These are phyloP conservation scores for Ogataea nakhonphanomensis DNA, from an alignment of 805 yeast species.

Conservation along the genomic window DNA sequence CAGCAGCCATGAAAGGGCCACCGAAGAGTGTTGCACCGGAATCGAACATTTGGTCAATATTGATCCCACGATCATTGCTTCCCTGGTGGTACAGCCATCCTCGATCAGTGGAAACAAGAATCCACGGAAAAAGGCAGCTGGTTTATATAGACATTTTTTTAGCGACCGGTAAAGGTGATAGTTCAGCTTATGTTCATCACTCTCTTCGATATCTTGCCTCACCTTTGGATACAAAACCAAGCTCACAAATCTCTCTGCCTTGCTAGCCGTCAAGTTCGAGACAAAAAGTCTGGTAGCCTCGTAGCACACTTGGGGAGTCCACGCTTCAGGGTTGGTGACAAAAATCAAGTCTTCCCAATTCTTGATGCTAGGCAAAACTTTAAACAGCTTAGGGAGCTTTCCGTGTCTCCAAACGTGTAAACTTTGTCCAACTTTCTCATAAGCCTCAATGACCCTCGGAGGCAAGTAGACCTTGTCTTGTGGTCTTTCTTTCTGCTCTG, in stretches of 20 bases:
- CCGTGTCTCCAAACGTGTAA: slow-evolving; percentile 91
- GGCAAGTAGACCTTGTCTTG: slow-evolving; percentile 82
- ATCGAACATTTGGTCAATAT: slow-evolving; percentile 84
- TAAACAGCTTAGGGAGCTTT: slow-evolving; percentile 92
- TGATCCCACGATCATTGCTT: slow-evolving; percentile 93
- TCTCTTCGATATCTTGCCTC: slow-evolving; percentile 65
- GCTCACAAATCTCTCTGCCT: slow-evolving; percentile 81
- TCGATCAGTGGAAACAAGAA: slow-evolving; percentile 88
- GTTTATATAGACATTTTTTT: slow-evolving; percentile 91
- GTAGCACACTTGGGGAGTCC: slow-evolving; percentile 94
- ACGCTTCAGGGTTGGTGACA: slow-evolving; percentile 85
- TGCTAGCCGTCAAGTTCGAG: slow-evolving; percentile 80
- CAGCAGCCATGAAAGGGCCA: slow-evolving; percentile 82
- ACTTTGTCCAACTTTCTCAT: slow-evolving; percentile 85
- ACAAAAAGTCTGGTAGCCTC: slow-evolving; percentile 95
- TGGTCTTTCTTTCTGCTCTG: slow-evolving; percentile 36
- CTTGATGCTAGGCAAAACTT: slow-evolving; percentile 85
- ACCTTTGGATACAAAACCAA: slow-evolving; percentile 67
- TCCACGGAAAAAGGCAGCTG: slow-evolving; percentile 97
- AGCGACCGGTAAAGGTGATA: slow-evolving; percentile 90
- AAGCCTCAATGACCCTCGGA: slow-evolving; percentile 94
- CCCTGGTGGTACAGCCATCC: slow-evolving; percentile 84
- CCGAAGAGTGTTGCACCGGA: slow-evolving; percentile 94
- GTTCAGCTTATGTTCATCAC: slow-evolving; percentile 75
- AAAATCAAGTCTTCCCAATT: slow-evolving; percentile 95